Conservation (phyloP, 176 grass and related monocot species). For the Oryza longistaminata region DNA sequence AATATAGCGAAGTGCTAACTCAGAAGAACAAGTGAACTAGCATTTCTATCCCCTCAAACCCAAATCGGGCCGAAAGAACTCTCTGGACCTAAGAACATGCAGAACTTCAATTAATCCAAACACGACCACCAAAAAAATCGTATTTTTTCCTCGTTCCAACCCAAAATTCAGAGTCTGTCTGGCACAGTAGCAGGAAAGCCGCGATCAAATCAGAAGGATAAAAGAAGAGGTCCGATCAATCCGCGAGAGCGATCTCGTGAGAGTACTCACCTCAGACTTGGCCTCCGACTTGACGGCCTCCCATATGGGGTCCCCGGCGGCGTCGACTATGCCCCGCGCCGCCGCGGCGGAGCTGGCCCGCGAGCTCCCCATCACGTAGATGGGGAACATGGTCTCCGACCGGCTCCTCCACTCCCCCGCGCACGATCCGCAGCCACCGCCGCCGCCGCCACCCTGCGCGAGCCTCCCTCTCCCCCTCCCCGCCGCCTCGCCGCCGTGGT, state of each 20-base stretch:
- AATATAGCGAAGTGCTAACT: not conserved
- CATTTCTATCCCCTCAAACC: not conserved
- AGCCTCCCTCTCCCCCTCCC: constrained; percentile 38
- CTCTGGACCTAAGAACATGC: not conserved
- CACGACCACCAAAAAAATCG: not conserved
- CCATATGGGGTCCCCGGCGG: constrained; percentile 82
- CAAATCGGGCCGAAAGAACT: not conserved
- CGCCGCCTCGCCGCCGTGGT: constrained; percentile 41
- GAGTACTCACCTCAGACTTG: constrained; percentile 66
- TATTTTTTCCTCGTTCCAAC: not conserved
- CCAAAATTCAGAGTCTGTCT: not conserved
- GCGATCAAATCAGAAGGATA: not conserved
- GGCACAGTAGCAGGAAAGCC: not conserved
- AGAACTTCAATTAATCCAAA: not conserved
- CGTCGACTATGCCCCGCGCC: constrained; percentile 54
- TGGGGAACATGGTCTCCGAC: constrained; percentile 83
- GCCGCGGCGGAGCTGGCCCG: constrained; percentile 48
- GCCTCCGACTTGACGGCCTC: constrained; percentile 80
- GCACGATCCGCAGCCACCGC: constrained; percentile 32
- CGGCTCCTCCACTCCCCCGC: constrained; percentile 44
- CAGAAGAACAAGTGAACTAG: not conserved
- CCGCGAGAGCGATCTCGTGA: not conserved
- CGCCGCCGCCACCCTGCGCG: not conserved
- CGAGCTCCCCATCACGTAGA: constrained; percentile 79
- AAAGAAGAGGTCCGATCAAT: not conserved